phyloP scores from a whole-genome alignment of 2,329 filamentous ascomycete species.

The Beauveria medogensis region DNA sequence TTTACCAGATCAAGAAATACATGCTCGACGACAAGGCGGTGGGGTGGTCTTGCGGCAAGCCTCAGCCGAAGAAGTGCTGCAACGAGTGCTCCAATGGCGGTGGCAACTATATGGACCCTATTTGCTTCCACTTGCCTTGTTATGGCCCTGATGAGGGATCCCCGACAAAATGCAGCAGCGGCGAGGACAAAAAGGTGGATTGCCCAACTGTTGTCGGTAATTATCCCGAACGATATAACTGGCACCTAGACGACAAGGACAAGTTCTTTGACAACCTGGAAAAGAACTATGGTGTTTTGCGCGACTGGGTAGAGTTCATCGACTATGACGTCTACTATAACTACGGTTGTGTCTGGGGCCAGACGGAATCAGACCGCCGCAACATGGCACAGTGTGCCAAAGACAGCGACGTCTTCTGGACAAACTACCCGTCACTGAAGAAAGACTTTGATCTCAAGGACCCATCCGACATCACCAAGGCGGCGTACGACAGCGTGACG shows the following conservation, averaged over 20 bases:
- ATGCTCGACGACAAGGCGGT: background rate
- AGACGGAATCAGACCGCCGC: background rate
- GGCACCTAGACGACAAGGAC: slow-evolving; percentile 1
- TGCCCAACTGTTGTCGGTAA: background rate
- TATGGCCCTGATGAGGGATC: background rate
- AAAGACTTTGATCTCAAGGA: background rate
- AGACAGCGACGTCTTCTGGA: background rate
- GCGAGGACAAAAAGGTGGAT: background rate
- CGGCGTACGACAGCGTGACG: background rate
- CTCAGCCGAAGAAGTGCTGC: background rate
- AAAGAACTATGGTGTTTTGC: background rate
- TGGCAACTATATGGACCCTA: background rate
- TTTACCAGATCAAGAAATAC: background rate
- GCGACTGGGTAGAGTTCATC: background rate
- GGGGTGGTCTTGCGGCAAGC: background rate
- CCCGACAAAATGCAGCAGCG: background rate
- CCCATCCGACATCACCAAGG: background rate
- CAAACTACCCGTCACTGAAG: background rate
- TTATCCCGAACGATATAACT: background rate
- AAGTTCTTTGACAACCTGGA: slow-evolving; percentile 3
- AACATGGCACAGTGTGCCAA: background rate
- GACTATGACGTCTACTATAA: slow-evolving; percentile 2
- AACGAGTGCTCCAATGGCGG: background rate
- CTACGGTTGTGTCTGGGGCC: background rate
- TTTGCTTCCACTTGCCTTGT: background rate